A percentile compares a stretch with the other conserved stretches of the same genome.
Evolutionary conservation across 192 early-diverging fungal species (phyloP).

Genomic region (Podila epigama): DNA sequence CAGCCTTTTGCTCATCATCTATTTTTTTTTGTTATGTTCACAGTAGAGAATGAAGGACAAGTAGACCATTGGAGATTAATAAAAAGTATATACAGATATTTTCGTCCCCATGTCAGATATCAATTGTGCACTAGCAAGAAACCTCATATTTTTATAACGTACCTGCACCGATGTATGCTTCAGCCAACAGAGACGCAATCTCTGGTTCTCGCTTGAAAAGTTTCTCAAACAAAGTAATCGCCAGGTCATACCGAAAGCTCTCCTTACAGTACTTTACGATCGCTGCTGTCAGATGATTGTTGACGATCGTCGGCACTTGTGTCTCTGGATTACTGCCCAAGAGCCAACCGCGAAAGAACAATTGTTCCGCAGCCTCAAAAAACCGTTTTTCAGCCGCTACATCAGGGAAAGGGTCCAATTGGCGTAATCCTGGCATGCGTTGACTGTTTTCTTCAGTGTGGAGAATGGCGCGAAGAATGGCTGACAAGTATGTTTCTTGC

Average conservation of each 20-base stretch:
- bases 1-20: slow-evolving; percentile 95
- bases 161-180: slow-evolving; percentile 74
- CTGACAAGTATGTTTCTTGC: slow-evolving; percentile 92
- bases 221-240: slow-evolving; percentile 79
- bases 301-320: slow-evolving; percentile 88
- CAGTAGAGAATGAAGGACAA: too few species aligned
- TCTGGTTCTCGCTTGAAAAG: slow-evolving; percentile 84
- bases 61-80: too few species aligned
- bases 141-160: not conserved
- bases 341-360: slow-evolving; percentile 94
- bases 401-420: slow-evolving; percentile 87
- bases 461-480: slow-evolving; percentile 87
- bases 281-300: slow-evolving; percentile 90
- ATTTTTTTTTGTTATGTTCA: too few species aligned
- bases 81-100: too few species aligned
- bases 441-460: slow-evolving; percentile 90
- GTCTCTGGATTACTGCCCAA: slow-evolving; percentile 93
- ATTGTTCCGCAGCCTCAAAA: slow-evolving; percentile 79
- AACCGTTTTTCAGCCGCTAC: slow-evolving; percentile 79
- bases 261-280: slow-evolving; percentile 92
- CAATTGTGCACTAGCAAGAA: too few species aligned
- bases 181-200: slow-evolving; percentile 86
- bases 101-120: too few species aligned
- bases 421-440: slow-evolving; percentile 86
- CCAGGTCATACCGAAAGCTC: slow-evolving; percentile 80